phyloP scores from a whole-genome alignment of 257 asterid genomes.

The Ilex aquifolium region DNA sequence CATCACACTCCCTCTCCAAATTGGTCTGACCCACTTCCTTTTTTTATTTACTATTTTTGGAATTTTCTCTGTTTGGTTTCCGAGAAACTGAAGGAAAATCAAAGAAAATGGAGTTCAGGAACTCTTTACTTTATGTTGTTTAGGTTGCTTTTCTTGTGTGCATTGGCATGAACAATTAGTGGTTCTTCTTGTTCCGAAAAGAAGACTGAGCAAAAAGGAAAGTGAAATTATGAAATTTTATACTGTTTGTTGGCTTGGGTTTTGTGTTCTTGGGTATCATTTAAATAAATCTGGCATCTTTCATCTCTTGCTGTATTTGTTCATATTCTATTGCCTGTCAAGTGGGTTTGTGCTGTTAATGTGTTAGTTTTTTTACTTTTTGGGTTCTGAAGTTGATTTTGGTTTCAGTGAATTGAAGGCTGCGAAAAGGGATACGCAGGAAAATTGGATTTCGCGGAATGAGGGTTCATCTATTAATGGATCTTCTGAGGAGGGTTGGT shows the following conservation, averaged over 20 bases:
- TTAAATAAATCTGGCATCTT: no score
- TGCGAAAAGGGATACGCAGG: conserved; percentile 18
- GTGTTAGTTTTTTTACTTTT: conserved; percentile 6
- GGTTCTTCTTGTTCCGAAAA: no score
- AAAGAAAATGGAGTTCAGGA: no score
- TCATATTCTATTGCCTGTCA: background rate
- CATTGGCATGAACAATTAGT: no score
- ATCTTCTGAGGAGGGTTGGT: conserved; percentile 29
- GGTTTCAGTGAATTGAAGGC: conserved; percentile 31
- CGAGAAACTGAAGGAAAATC: no score
- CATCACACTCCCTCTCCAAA: conserved; percentile 7
- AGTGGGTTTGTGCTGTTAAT: background rate
- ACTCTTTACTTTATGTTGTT: no score
- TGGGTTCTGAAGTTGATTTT: conserved; percentile 1
- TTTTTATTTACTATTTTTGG: background rate
- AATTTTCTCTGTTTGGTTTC: no score
- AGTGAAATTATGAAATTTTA: no score
- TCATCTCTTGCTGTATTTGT: background rate
- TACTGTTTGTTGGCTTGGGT: no score
- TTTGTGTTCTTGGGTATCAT: background rate
- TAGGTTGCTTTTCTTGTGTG: no score
- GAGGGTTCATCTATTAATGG: conserved; percentile 20
- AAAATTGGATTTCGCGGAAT: conserved; percentile 14
- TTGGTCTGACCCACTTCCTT: conserved; percentile 26
- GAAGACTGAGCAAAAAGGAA: no score